Base-by-base conservation (phyloP, 352 stramenopile genomes). In the Pythium myriotylum region DNA sequence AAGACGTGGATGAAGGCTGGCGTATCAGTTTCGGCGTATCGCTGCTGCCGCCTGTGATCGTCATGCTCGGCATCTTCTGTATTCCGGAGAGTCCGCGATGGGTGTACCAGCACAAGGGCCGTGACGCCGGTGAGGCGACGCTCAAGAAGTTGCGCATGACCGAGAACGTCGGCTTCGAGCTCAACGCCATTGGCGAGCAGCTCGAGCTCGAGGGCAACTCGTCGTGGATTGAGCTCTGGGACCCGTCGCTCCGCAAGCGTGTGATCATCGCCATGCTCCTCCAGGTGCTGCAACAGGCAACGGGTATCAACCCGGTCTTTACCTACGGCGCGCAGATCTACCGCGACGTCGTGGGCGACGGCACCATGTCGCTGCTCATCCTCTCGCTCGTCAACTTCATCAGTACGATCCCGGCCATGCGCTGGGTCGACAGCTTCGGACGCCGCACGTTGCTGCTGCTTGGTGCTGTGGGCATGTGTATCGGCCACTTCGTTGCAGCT, bases 71-170 rank as follows among this genome's bases (percentile, higher is more conserved):
- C 27, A 73, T 83, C 52, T 73, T 70, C 51, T 77, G 52, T 16
- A 58, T 87, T 17, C 76, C 73, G 3, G 77, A 87, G 54, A 81
- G 67, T 40, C 76, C 77, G 14, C 71, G 71, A 5, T 87, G 70
- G 70, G n/a, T 75, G 14, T 81, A 77, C 62, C 54, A 79, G 57
- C 41, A 68, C n/a, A 74, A 73, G 22, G 68, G 74, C 4, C 58
- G 64, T 20, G 58, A 78, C 0, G 66, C 50, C 9, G 73, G 73
- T 0, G 41, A 61, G 19, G 23, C 19, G 6, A 54, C 47, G 2
- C 56, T 87, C 12, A 54, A 73, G 43, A 20, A 50, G 2, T 37
- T 84, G 10, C 63, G 65, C 19, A 43, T 55, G 41, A 74, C 64
- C 2, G 50, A 73, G 2, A 53, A 68, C 22, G 64, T 83, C 6